Evolutionary conservation across 345 rosid genomes (phyloP), one percentile per base, ranked within the genome.

Genomic region (Clausena lansium): DNA sequence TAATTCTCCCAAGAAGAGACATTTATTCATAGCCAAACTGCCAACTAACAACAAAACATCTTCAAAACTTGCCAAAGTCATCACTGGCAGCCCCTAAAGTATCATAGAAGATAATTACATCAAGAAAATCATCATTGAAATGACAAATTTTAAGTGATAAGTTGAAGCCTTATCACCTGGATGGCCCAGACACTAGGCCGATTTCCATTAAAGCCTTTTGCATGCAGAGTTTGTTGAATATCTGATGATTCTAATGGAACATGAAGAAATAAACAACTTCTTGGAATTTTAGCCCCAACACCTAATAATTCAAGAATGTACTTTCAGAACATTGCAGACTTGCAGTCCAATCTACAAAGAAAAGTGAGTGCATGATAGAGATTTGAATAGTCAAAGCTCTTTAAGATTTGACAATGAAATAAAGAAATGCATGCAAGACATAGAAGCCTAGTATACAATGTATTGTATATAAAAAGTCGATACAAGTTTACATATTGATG

Each of bases 211-310:
- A 95, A 93, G 77, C 98, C 97, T 80, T 89, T 92, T 10, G 80
- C 63, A 6, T 75, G 80, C 84, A 95, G 80, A 78, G 36, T 60
- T 68, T 88, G 81, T 76, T 89, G 89, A 72, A 89, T 73, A 73
- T 88, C 77, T 24, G 84, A 69, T 24, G 86, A 78, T 62, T 87
- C 95, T 73, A 81, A 60, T n/a, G 92, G 97, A 79, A 91, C 85
- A 81, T 95, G 98, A 80, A 91, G 78, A 77, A 84, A 86, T 72
- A 93, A 80, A 80, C 96, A 93, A 71, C 84, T 75, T 81, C 89
- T 88, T 32, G 98, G 91, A 73, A 92, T 83, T 87, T 88, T 93
- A 24, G 97, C 97, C 79, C 97, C 97, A 24, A 91, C 94, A 88
- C 86, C 99, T 95, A 81, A 25, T 67, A 80, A 67, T 82, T 81